Evolutionary conservation across 2,329 filamentous ascomycete genomes (phyloP).

Genomic region (Talaromyces albobiverticillius): DNA sequence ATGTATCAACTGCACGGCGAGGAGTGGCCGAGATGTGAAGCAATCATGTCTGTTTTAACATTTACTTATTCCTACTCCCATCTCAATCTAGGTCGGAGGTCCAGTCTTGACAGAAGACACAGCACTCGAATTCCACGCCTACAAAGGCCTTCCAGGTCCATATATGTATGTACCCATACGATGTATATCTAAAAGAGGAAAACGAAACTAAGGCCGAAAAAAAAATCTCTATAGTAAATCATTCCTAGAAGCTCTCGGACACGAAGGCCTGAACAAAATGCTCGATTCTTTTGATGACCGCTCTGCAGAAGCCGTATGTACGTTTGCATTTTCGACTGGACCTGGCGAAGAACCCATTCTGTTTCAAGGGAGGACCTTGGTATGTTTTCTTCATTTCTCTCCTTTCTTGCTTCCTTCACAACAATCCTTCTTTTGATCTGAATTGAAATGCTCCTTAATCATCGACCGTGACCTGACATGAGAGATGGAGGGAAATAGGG

Average conservation of each 20-base stretch:
- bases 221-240: conserved; percentile 66
- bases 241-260: conserved; percentile 82
- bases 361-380: conserved; percentile 86
- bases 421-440: not conserved
- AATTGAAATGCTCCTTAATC: no score
- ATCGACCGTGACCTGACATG: no score
- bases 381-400: conserved; percentile 30
- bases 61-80: not conserved
- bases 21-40: not conserved
- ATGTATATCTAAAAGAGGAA: not conserved
- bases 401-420: no score
- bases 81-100: conserved; percentile 63
- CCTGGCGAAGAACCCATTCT: conserved; percentile 79
- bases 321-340: conserved; percentile 86
- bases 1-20: no score
- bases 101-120: conserved; percentile 96
- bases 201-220: not conserved
- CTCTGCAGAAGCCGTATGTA: conserved; percentile 88
- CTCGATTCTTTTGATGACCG: conserved; percentile 88
- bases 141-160: conserved; percentile 86
- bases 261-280: conserved; percentile 83
- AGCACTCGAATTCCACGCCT: conserved; percentile 84
- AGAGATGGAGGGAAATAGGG: conserved; percentile 51
- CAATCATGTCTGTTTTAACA: not conserved
- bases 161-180: conserved; percentile 70